phyloP scores from a whole-genome alignment of 441 rosid genomes.

The Francoa sonchifolia region DNA sequence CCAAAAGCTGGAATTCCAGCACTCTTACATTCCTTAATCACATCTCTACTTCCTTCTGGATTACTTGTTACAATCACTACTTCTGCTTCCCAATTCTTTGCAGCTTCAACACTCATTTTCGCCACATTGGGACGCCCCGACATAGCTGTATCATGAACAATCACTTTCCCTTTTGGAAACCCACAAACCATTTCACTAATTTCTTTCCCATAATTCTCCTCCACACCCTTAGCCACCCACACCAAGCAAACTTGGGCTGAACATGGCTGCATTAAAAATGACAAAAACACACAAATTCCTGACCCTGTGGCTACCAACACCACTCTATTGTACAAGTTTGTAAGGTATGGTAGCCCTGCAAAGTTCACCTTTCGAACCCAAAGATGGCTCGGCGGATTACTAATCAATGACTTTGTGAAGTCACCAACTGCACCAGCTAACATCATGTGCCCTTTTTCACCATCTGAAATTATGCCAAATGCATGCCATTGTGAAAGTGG shows the following conservation, averaged over 20 bases:
- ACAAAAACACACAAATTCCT: slow-evolving; percentile 61
- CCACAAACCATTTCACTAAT: slow-evolving; percentile 40
- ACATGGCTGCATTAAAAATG: slow-evolving; percentile 54
- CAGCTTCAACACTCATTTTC: slow-evolving; percentile 46
- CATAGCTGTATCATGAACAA: slow-evolving; percentile 53
- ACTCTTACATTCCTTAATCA: slow-evolving; percentile 44
- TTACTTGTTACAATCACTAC: slow-evolving; percentile 74
- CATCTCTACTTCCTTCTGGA: slow-evolving; percentile 73
- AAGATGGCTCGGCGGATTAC: slow-evolving; percentile 50
- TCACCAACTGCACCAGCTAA: slow-evolving; percentile 81
- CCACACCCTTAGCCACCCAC: slow-evolving; percentile 68
- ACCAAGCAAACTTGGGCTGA: slow-evolving; percentile 37
- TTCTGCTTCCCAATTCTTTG: slow-evolving; percentile 50
- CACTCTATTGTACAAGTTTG: slow-evolving; percentile 50
- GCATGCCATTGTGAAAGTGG: slow-evolving; percentile 88
- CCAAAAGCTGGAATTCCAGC: slow-evolving; percentile 58
- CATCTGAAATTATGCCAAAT: slow-evolving; percentile 61
- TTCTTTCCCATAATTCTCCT: slow-evolving; percentile 56
- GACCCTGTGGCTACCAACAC: slow-evolving; percentile 69
- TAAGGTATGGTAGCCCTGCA: slow-evolving; percentile 58
- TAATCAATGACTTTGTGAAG: slow-evolving; percentile 49
- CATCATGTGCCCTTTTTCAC: slow-evolving; percentile 65
- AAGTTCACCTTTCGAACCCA: slow-evolving; percentile 69
- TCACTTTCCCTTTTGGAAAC: slow-evolving; percentile 40
- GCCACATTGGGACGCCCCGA: slow-evolving; percentile 57